Conservation (phyloP, 2,329 filamentous ascomycete genomes). For the Helotiales sp. region DNA sequence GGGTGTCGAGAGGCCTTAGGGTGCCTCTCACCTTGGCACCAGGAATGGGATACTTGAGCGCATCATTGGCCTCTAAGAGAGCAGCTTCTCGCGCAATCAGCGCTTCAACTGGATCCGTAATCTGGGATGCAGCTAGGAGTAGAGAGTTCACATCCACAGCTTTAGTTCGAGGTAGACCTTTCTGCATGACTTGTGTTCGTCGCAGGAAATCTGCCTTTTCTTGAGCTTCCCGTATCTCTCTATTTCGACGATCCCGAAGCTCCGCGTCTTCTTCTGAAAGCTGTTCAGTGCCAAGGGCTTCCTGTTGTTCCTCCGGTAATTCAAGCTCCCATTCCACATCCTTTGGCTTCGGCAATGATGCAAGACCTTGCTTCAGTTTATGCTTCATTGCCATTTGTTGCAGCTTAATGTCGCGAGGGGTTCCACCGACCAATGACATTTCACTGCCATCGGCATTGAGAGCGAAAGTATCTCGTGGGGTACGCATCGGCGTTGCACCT, state of each 20-base stretch:
- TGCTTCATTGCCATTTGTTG: conserved; percentile 68
- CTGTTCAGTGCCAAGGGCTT: conserved; percentile 51
- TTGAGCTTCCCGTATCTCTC: conserved; percentile 68
- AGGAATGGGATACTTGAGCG: conserved; percentile 70
- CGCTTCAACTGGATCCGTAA: conserved; percentile 63
- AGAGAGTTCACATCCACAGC: conserved; percentile 70
- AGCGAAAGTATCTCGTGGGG: conserved; percentile 82
- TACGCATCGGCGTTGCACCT: conserved; percentile 82
- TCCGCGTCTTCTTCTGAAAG: conserved; percentile 61
- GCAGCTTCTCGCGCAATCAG: conserved; percentile 78
- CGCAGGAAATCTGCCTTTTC: conserved; percentile 73
- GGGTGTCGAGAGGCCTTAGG: conserved; percentile 56
- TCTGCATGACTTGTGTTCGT: conserved; percentile 90
- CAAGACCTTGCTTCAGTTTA: conserved; percentile 71
- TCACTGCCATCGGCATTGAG: conserved; percentile 68
- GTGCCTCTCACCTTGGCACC: conserved; percentile 64
- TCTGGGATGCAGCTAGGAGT: conserved; percentile 59
- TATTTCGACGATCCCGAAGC: conserved; percentile 77
- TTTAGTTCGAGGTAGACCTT: conserved; percentile 73
- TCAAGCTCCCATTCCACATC: conserved; percentile 94
- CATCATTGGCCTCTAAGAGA: conserved; percentile 79
- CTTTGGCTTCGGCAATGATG: conserved; percentile 86
- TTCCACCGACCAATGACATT: conserved; percentile 69
- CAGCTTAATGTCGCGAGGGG: conserved; percentile 73
- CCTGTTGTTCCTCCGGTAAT: conserved; percentile 77